These are phyloP conservation scores for Scenedesmus sp. DNA, from an alignment of 163 green algal genomes.

Conservation along the genomic window DNA sequence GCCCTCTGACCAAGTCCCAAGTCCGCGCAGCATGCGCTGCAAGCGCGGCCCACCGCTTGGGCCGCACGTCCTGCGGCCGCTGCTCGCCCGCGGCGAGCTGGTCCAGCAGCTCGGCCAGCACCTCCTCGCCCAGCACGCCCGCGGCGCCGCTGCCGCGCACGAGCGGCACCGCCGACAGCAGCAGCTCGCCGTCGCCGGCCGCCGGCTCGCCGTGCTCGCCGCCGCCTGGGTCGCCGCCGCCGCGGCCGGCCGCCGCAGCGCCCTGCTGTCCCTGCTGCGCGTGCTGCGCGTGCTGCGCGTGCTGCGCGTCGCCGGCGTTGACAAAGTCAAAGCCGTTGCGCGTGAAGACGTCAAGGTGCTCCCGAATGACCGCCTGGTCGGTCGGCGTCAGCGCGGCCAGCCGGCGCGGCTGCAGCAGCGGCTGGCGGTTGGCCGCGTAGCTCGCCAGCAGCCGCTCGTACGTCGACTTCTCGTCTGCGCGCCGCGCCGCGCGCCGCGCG, in stretches of 20 bases:
- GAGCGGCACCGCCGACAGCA: constrained; percentile 78
- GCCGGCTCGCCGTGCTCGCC: neutral
- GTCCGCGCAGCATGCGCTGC: too few relatives aligned
- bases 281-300: neutral
- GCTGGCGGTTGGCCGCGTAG: constrained; percentile 82
- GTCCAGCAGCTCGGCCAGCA: constrained; percentile 84
- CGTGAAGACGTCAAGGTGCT: constrained; percentile 80
- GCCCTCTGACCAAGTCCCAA: neutral
- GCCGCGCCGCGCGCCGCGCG: too few relatives aligned
- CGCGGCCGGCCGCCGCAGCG: neutral
- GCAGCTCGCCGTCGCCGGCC: constrained; percentile 50
- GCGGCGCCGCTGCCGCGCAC: neutral
- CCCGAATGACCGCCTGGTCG: constrained; percentile 69
- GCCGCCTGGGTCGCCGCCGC: neutral
- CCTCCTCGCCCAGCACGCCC: constrained; percentile 70
- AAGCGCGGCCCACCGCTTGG: constrained; percentile 61
- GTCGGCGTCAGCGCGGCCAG: constrained; percentile 66
- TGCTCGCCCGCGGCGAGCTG: constrained; percentile 61
- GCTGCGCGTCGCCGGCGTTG: constrained; percentile 43
- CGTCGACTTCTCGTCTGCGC: constrained; percentile 94
- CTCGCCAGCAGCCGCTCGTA: constrained; percentile 86
- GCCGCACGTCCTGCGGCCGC: constrained; percentile 57
- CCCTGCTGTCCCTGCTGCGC: neutral
- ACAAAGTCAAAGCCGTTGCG: constrained; percentile 90
- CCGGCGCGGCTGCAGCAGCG: constrained; percentile 75